Conservation (phyloP, 2,329 filamentous ascomycete genomes). For the Phyllosticta citrichinensis region DNA sequence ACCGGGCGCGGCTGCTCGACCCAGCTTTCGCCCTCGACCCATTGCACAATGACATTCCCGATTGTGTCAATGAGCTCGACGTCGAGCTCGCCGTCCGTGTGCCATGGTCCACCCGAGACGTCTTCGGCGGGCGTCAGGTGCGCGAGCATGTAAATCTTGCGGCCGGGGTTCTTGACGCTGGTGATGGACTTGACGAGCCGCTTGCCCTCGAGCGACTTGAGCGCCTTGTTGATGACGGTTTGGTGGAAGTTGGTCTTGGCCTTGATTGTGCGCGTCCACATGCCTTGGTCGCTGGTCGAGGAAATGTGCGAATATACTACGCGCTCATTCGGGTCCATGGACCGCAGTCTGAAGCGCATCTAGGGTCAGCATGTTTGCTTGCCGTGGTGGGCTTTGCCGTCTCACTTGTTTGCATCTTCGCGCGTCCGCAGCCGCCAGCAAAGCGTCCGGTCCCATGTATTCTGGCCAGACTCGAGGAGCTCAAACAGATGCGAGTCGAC, state of each 20-base stretch:
- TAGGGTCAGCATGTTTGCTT: neutral
- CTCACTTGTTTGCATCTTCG: constrained; percentile 26
- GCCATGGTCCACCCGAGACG: constrained; percentile 90
- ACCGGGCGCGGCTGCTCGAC: constrained; percentile 40
- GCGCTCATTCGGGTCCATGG: constrained; percentile 57
- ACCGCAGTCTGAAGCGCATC: constrained; percentile 24
- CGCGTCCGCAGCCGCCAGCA: constrained; percentile 28
- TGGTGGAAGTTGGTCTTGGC: constrained; percentile 73
- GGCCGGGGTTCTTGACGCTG: constrained; percentile 79
- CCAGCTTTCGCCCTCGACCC: constrained; percentile 63
- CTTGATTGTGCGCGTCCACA: constrained; percentile 85
- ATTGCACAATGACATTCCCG: constrained; percentile 61
- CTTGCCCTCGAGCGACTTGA: constrained; percentile 76
- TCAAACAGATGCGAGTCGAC: constrained; percentile 28
- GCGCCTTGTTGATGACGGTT: constrained; percentile 64
- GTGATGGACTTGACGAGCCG: constrained; percentile 81
- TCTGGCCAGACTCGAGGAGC: constrained; percentile 18
- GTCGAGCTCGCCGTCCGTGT: constrained; percentile 83
- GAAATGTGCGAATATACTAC: constrained; percentile 87
- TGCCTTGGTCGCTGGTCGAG: constrained; percentile 70
- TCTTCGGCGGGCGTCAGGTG: constrained; percentile 77
- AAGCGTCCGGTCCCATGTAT: constrained; percentile 22
- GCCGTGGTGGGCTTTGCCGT: no score
- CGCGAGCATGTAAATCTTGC: constrained; percentile 93
- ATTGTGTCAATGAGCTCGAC: constrained; percentile 73